Percentiles rank a stretch among this genome's conserved stretches.
Conservation (phyloP, 352 stramenopile genomes). For the Pythium dissimile region DNA sequence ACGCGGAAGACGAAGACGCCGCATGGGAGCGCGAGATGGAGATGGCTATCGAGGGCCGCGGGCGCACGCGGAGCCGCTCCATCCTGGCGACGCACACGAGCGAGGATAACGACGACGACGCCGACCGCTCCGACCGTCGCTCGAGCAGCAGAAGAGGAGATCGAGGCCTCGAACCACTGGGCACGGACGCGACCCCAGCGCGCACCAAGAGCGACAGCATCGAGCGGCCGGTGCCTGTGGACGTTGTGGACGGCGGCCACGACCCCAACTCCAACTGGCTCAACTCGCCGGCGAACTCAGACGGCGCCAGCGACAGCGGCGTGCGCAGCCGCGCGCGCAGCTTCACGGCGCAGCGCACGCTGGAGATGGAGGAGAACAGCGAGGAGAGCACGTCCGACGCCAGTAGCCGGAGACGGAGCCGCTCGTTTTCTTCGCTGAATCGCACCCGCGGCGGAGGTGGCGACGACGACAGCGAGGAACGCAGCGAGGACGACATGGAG, state of each 20-base stretch:
- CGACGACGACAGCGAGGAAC: slow-evolving; percentile 8
- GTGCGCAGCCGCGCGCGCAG: slow-evolving; percentile 35
- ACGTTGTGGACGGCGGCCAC: slow-evolving; percentile 32
- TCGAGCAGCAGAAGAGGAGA: slow-evolving; percentile 12
- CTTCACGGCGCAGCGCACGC: slow-evolving; percentile 42
- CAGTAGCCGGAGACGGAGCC: slow-evolving; percentile 47
- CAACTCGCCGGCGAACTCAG: slow-evolving; percentile 15
- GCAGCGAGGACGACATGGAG: slow-evolving; percentile 33
- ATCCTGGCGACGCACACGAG: slow-evolving; percentile 54
- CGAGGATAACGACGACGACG: slow-evolving; percentile 23
- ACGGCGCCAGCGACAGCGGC: slow-evolving; percentile 15
- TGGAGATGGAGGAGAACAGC: slow-evolving; percentile 26
- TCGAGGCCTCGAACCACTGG: slow-evolving; percentile 3
- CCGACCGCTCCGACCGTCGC: neutral
- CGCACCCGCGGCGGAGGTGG: slow-evolving; percentile 4
- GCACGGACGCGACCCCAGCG: neutral
- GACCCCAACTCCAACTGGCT: slow-evolving; percentile 36
- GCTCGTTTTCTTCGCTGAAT: slow-evolving; percentile 58
- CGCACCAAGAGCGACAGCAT: slow-evolving; percentile 20
- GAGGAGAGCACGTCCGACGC: neutral
- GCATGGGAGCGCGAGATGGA: slow-evolving; percentile 85
- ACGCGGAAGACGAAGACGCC: slow-evolving; percentile 42
- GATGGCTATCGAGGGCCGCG: slow-evolving; percentile 60
- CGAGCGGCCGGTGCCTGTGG: slow-evolving; percentile 23
- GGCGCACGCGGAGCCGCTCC: slow-evolving; percentile 73